Evolutionary conservation across 352 stramenopile genomes (phyloP).

Genomic region (Pythium monospermum): DNA sequence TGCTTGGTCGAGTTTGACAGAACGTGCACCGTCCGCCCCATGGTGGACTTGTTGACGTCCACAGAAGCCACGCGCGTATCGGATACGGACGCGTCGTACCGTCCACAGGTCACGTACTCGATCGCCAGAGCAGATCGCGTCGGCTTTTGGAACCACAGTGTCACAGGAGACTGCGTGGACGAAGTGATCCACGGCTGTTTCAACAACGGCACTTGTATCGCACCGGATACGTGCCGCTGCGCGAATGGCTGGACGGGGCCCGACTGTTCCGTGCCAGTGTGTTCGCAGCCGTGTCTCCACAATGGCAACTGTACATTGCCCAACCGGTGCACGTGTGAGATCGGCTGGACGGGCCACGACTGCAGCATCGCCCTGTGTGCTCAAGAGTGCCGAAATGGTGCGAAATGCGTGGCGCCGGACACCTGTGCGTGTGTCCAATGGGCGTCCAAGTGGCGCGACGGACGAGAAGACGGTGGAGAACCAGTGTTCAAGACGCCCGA

Average conservation of each 20-base stretch:
- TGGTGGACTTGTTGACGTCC: conserved; percentile 33
- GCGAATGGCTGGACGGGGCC: conserved; percentile 65
- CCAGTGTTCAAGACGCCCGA: conserved; percentile 91
- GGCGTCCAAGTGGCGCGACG: conserved; percentile 88
- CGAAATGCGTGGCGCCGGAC: conserved; percentile 70
- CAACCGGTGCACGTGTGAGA: conserved; percentile 87
- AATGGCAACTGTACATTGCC: conserved; percentile 92
- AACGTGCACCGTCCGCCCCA: conserved; percentile 21
- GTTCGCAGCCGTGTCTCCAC: conserved; percentile 62
- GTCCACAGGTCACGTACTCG: conserved; percentile 75
- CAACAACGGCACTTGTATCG: conserved; percentile 94
- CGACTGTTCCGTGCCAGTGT: conserved; percentile 80
- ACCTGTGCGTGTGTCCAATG: conserved; percentile 88
- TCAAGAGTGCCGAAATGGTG: conserved; percentile 88
- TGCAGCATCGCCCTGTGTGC: conserved; percentile 89
- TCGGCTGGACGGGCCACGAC: conserved; percentile 86
- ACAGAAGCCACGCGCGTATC: conserved; percentile 52
- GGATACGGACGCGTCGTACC: conserved; percentile 92
- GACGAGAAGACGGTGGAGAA: conserved; percentile 79
- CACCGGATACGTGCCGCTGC: conserved; percentile 81
- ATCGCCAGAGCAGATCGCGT: conserved; percentile 39
- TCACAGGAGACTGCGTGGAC: conserved; percentile 85
- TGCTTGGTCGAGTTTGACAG: conserved; percentile 93
- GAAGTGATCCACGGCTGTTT: conserved; percentile 91
- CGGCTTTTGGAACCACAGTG: conserved; percentile 57